Conservation (phyloP, 371 early-diverging fungal genomes). For the Mucor indicus region DNA sequence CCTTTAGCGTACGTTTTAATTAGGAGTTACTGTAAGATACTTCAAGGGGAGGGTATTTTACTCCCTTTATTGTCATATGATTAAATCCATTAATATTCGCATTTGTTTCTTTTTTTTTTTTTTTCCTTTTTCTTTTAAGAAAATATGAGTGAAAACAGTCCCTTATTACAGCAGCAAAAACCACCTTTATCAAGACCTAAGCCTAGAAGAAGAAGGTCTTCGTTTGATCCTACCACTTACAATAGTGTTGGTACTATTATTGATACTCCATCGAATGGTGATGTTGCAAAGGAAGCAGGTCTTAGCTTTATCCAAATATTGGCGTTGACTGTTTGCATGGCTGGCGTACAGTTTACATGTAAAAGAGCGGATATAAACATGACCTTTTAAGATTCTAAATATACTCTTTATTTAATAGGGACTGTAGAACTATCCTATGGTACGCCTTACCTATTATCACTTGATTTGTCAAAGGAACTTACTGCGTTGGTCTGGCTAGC, state of each 20-base stretch:
- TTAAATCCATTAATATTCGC: not conserved
- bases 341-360: constrained; percentile 68
- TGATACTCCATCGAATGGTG: constrained; percentile 5
- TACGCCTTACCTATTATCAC: constrained; percentile 71
- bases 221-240: constrained; percentile 47
- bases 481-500: constrained; percentile 77
- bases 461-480: constrained; percentile 63
- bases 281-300: constrained; percentile 15
- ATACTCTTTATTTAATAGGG: constrained; percentile 27
- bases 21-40: no score
- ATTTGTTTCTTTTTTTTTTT: constrained; percentile 1
- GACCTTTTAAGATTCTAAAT: constrained; percentile 1
- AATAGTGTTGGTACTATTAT: constrained; percentile 30
- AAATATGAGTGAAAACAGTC: constrained; percentile 9
- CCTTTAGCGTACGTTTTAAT: no score
- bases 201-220: constrained; percentile 37
- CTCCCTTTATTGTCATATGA: not conserved
- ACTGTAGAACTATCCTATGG: constrained; percentile 65
- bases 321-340: constrained; percentile 56
- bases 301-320: constrained; percentile 32
- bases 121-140: not conserved
- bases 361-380: constrained; percentile 4
- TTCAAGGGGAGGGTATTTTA: no score
- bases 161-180: constrained; percentile 22
- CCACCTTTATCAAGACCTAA: constrained; percentile 40